Percentiles rank a stretch among this genome's conserved stretches.
Evolutionary conservation across 106 monocot genomes (phyloP).

Genomic region (Platanthera guangdongensis): DNA sequence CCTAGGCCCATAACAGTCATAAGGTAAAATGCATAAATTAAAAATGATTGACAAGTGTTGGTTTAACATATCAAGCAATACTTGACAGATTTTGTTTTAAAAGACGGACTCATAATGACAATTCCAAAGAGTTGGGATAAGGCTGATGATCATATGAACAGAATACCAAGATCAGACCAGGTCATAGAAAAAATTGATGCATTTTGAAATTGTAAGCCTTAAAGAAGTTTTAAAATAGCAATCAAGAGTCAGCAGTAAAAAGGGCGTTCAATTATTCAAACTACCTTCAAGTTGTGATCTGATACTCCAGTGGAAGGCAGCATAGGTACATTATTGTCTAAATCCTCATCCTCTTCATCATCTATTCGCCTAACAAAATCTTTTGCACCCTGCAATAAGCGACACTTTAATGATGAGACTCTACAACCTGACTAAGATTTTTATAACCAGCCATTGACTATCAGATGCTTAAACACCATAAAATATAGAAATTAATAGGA

Average conservation of each 20-base stretch:
- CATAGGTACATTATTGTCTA: conserved; percentile 11
- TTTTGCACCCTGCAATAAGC: conserved; percentile 40
- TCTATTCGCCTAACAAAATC: conserved; percentile 54
- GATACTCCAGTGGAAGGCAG: conserved; percentile 9
- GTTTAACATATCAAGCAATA: too few species aligned
- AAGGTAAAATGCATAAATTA: too few species aligned
- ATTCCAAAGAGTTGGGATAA: too few species aligned
- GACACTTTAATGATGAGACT: neutral
- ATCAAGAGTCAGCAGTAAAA: neutral
- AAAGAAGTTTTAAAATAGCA: neutral
- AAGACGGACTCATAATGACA: too few species aligned
- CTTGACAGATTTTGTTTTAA: too few species aligned
- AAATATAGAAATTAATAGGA: neutral
- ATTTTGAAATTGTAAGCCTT: neutral
- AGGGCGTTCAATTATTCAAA: neutral
- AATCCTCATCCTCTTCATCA: conserved; percentile 55
- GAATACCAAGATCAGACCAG: neutral
- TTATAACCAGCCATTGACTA: neutral
- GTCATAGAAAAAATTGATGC: neutral
- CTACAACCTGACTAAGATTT: neutral
- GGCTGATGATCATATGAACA: neutral
- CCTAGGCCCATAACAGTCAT: too few species aligned
- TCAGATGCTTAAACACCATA: neutral
- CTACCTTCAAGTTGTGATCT: neutral
- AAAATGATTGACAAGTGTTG: too few species aligned